A percentile compares a stretch with the other conserved stretches of the same genome.
phyloP scores from a whole-genome alignment of 495 filamentous ascomycete genomes.

The Aspergillus cristatus region DNA sequence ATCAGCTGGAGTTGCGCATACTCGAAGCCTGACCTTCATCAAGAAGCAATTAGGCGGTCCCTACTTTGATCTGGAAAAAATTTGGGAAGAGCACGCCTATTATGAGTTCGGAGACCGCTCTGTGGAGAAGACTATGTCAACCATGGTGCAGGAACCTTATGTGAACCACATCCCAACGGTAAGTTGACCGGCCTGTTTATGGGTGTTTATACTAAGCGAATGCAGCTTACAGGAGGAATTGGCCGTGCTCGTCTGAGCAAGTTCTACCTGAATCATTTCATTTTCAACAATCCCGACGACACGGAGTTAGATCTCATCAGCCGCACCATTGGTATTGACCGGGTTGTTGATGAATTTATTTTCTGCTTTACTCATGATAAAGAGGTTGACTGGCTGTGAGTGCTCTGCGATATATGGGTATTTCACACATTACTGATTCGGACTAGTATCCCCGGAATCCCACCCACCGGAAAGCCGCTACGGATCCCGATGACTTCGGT shows the following conservation, averaged over 20 bases:
- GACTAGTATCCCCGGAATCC: conserved; percentile 54
- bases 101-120: conserved; percentile 31
- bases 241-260: conserved; percentile 50
- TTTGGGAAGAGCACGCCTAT: conserved; percentile 49
- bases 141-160: conserved; percentile 50
- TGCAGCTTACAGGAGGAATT: conserved; percentile 57
- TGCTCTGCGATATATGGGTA: conserved; percentile 7
- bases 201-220: conserved; percentile 15
- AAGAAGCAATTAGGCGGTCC: conserved; percentile 26
- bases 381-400: conserved; percentile 59
- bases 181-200: conserved; percentile 8
- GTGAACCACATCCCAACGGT: conserved; percentile 52
- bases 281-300: conserved; percentile 59
- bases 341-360: conserved; percentile 50
- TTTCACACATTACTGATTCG: conserved; percentile 40
- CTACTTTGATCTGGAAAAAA: conserved; percentile 50
- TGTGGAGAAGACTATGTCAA: conserved; percentile 39
- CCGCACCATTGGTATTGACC: conserved; percentile 53
- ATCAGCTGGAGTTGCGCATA: conserved; percentile 24
- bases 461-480: conserved; percentile 56
- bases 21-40: conserved; percentile 23
- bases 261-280: conserved; percentile 70
- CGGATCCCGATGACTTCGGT: conserved; percentile 63
- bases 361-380: conserved; percentile 56
- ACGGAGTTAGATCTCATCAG: conserved; percentile 59